Conservation (phyloP, 2,329 filamentous ascomycete species). For the Torrubiella hemipterigena region DNA sequence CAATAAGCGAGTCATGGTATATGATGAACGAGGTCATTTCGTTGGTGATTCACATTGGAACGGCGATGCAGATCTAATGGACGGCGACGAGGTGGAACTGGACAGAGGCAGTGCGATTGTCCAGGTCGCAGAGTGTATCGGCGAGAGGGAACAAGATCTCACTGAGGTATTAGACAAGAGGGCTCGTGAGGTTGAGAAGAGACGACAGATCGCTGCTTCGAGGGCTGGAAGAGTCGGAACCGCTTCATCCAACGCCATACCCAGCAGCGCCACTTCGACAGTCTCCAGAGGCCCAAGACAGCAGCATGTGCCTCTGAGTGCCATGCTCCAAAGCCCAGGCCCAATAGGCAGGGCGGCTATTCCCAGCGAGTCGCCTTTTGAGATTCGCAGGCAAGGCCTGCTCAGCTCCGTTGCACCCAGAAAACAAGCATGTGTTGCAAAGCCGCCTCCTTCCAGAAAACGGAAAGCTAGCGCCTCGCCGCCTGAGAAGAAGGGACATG, state of each 20-base stretch:
- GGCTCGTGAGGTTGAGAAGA: constrained; percentile 40
- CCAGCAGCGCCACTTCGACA: constrained; percentile 3
- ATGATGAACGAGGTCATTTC: constrained; percentile 68
- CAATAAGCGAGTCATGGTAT: constrained; percentile 85
- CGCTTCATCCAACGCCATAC: too few relatives aligned
- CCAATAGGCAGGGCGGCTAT: constrained; percentile 20
- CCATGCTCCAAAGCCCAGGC: constrained; percentile 17
- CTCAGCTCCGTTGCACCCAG: constrained; percentile 1
- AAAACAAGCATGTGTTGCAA: constrained; percentile 1
- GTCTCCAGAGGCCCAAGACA: constrained; percentile 11
- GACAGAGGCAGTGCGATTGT: constrained; percentile 67
- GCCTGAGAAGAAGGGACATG: constrained; percentile 20
- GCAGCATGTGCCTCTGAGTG: constrained; percentile 30
- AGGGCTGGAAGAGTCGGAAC: constrained; percentile 18
- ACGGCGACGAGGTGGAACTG: constrained; percentile 72
- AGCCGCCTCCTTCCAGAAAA: constrained; percentile 14
- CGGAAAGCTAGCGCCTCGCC: constrained; percentile 16
- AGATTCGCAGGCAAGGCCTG: constrained; percentile 13
- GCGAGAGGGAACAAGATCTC: constrained; percentile 64
- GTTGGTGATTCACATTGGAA: constrained; percentile 80
- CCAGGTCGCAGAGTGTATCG: constrained; percentile 67
- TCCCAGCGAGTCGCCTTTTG: constrained; percentile 20
- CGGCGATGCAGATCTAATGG: constrained; percentile 52
- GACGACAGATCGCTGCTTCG: constrained; percentile 31
- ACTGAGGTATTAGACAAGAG: constrained; percentile 63